phyloP scores from a whole-genome alignment of 306 rosid genomes.

The Trichosanthes cucumerina region DNA sequence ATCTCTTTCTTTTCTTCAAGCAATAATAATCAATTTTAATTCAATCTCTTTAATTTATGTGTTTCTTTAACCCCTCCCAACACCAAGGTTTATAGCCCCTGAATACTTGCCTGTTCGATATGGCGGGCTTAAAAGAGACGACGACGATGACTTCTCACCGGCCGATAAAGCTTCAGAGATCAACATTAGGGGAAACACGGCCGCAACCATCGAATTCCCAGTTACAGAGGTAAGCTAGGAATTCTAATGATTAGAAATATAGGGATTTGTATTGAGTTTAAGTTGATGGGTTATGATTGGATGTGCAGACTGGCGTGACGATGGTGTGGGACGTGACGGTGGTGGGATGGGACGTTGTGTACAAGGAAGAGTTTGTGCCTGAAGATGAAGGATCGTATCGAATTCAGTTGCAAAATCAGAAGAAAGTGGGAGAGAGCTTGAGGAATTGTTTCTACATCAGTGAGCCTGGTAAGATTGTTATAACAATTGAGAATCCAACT shows the following conservation, averaged over 20 bases:
- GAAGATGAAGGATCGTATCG: conserved; percentile 80
- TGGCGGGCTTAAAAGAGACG: conserved; percentile 75
- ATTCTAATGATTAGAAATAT: not conserved
- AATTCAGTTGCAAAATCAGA: conserved; percentile 54
- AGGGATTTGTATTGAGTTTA: not conserved
- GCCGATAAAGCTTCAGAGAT: conserved; percentile 39
- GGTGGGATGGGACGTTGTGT: conserved; percentile 76
- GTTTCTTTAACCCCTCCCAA: not conserved
- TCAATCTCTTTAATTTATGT: not conserved
- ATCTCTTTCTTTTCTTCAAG: not conserved
- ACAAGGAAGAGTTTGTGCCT: conserved; percentile 86
- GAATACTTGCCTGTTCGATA: conserved; percentile 62
- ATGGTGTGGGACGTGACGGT: conserved; percentile 72
- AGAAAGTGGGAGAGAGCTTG: conserved; percentile 36
- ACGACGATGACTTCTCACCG: conserved; percentile 45
- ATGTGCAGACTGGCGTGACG: conserved; percentile 49
- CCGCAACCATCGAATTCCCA: conserved; percentile 39
- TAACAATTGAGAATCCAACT: conserved; percentile 50
- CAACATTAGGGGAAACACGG: conserved; percentile 31
- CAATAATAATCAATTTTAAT: no score
- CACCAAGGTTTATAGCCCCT: conserved; percentile 47
- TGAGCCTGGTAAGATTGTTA: conserved; percentile 73
- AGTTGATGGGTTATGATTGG: not conserved
- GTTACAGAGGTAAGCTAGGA: conserved; percentile 31
- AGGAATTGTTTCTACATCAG: conserved; percentile 69